Base-by-base conservation (phyloP, 1,139 yeast species). In the Saccharomyces hybrid region DNA sequence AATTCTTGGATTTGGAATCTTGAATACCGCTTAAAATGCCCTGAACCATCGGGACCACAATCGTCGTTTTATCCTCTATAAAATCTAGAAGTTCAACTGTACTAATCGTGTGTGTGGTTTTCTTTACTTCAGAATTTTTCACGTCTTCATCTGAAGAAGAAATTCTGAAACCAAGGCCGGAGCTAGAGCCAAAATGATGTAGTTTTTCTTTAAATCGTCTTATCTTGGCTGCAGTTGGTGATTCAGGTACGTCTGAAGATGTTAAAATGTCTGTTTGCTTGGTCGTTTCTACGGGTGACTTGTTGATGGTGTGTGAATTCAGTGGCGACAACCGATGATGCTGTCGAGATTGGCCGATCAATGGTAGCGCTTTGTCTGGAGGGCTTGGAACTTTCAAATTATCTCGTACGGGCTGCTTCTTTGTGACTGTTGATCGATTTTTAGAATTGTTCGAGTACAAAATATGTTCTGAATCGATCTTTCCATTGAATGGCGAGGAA, bases 201-300 rank as follows among this genome's bases (percentile, higher is more conserved):
- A 50, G 24, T 14, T 44, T 50, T n/a, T 50, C 52, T 44, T 44
- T 50, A 21, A 50, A 50, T 31, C 9, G 44, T 29, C 34, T 47
- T 16, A 44, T 44, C n/a, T 31, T 44, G 6, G 12, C 44, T 4
- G 19, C 44, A 16, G n/a, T 16, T 19, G 44, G 44, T 12, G 44
- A 38, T 19, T 16, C n/a, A 16, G 6, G 44, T 38, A 38, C 24
- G 11, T 19, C 24, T 38, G 12, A 19, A 38, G 26, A 28, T 8
- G 4, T 86, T 87, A 24, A 4, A 11, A 24, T 38, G 5, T 38
- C 12, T 38, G 24, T 9, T 19, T 16, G 26, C 44, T 38, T 38
- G 3, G 26, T 6, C 26, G 21, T 38, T 38, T 8, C 44, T 4
- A n/a, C 21, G n/a, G 12, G 4, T 16, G 44, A 9, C 24, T 8